Evolutionary conservation across 1,284 basidiomycete species (phyloP).

Genomic region (Singerocomus rubriflavus): DNA sequence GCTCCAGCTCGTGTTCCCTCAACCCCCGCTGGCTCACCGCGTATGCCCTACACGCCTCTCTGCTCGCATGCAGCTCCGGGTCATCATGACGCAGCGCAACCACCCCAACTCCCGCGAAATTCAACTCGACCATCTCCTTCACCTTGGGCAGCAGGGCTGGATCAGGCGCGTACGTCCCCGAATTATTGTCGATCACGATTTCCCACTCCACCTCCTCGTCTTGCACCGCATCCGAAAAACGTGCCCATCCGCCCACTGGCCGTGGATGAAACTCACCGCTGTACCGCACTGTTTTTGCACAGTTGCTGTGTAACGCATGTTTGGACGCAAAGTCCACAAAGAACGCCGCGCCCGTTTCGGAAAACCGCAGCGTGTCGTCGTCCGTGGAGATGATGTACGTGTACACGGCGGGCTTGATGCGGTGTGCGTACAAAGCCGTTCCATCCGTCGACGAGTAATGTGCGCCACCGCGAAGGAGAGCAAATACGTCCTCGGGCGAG

Average conservation of each 20-base stretch:
- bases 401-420: conserved; percentile 75
- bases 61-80: conserved; percentile 52
- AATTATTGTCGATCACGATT: conserved; percentile 74
- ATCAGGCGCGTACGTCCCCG: conserved; percentile 72
- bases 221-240: conserved; percentile 49
- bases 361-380: conserved; percentile 72
- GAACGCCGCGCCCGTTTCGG: conserved; percentile 76
- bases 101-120: conserved; percentile 65
- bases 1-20: conserved; percentile 56
- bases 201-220: conserved; percentile 66
- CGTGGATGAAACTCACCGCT: conserved; percentile 78
- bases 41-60: conserved; percentile 63
- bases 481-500: conserved; percentile 43
- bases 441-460: conserved; percentile 19
- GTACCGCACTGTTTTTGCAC: conserved; percentile 57
- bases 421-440: conserved; percentile 37
- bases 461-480: conserved; percentile 48
- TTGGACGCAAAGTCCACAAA: conserved; percentile 82
- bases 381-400: conserved; percentile 71
- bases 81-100: conserved; percentile 57
- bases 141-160: conserved; percentile 51
- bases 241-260: conserved; percentile 63
- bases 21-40: conserved; percentile 56
- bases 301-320: conserved; percentile 57
- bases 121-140: conserved; percentile 58